phyloP scores from a whole-genome alignment of 2,329 filamentous ascomycete species.

The Trichoderma guizhouense region DNA sequence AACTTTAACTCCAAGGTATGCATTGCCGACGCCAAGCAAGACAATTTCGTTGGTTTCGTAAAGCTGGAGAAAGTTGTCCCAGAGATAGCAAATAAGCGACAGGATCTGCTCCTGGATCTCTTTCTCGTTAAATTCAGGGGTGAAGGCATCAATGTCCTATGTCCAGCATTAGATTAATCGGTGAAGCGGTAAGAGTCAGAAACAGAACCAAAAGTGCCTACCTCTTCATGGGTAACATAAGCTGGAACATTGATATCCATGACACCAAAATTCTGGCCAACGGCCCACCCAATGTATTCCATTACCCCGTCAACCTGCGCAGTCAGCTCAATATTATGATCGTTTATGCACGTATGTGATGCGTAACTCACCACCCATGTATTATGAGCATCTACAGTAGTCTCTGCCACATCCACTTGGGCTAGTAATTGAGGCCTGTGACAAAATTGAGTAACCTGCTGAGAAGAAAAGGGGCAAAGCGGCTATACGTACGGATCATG shows the following conservation, averaged over 20 bases:
- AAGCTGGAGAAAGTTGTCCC: slow-evolving; percentile 94
- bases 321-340: slow-evolving; percentile 18
- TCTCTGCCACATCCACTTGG: slow-evolving; percentile 65
- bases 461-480: neutral
- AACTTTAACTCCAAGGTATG: slow-evolving; percentile 78
- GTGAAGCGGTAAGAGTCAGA: neutral
- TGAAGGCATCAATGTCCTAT: slow-evolving; percentile 48
- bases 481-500: slow-evolving; percentile 72
- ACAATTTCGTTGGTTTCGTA: slow-evolving; percentile 71
- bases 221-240: slow-evolving; percentile 63
- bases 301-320: slow-evolving; percentile 73
- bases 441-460: slow-evolving; percentile 18
- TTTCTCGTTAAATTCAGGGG: slow-evolving; percentile 43
- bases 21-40: slow-evolving; percentile 84
- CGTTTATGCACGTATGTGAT: too few species aligned
- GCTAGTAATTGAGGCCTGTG: slow-evolving; percentile 64
- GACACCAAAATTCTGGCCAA: slow-evolving; percentile 72
- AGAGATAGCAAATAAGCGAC: slow-evolving; percentile 79
- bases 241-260: slow-evolving; percentile 91
- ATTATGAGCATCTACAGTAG: slow-evolving; percentile 76
- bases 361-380: slow-evolving; percentile 70
- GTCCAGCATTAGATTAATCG: slow-evolving; percentile 16
- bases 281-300: slow-evolving; percentile 81
- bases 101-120: slow-evolving; percentile 59
- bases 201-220: slow-evolving; percentile 29